These are phyloP conservation scores for Dioscorea zingiberensis DNA, from an alignment of 106 monocot genomes.

Conservation along the genomic window DNA sequence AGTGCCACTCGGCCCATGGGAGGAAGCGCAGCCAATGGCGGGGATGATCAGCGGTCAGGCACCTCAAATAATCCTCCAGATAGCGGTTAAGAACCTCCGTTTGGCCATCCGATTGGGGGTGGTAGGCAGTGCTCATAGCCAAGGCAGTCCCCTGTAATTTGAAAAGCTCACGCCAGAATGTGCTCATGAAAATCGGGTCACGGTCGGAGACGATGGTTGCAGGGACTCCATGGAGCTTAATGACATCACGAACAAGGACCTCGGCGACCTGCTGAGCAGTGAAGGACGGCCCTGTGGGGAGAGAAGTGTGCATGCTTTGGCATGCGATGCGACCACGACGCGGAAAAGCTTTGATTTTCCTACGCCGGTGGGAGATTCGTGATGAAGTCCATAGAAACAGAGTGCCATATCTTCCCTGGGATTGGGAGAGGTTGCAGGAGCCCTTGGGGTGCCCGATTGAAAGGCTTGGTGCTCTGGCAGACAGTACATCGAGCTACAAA, in stretches of 20 bases:
- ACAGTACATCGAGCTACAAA: too few species aligned
- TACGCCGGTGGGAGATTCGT: not conserved
- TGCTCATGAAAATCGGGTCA: not conserved
- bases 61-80: too few species aligned
- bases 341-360: not conserved
- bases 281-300: not conserved
- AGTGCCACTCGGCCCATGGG: too few species aligned
- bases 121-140: not conserved
- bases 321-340: constrained; percentile 9
- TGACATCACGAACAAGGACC: not conserved
- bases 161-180: constrained; percentile 8
- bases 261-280: not conserved
- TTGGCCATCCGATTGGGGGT: constrained; percentile 10
- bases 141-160: not conserved
- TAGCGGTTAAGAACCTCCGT: not conserved
- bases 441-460: not conserved
- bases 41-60: too few species aligned
- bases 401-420: not conserved
- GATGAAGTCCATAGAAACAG: constrained; percentile 7
- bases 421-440: not conserved
- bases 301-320: constrained; percentile 6
- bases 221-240: constrained; percentile 5
- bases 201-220: not conserved
- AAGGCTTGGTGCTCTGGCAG: not conserved
- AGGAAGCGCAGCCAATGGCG: too few species aligned